phyloP scores from a whole-genome alignment of 2,329 filamentous ascomycete species.

The Aureobasidium sp. region DNA sequence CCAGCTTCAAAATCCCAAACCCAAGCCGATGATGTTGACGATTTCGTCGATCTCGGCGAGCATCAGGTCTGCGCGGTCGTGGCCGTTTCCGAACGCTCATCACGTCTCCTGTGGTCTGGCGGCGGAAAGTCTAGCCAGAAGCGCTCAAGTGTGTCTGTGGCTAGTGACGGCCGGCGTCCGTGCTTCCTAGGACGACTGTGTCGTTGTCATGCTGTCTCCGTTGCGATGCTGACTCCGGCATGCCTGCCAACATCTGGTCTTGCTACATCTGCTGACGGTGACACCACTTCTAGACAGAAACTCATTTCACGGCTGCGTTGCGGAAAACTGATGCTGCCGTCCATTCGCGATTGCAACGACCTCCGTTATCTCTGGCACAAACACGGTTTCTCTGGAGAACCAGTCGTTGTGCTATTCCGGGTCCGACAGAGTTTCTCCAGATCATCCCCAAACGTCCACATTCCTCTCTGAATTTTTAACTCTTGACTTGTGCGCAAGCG shows the following conservation, averaged over 20 bases:
- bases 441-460: slow-evolving; percentile 12
- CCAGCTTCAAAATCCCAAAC: slow-evolving; percentile 4
- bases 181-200: background rate
- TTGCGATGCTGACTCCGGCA: slow-evolving; percentile 13
- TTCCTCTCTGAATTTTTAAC: slow-evolving; percentile 3
- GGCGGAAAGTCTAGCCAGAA: slow-evolving; percentile 2
- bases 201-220: slow-evolving; percentile 11
- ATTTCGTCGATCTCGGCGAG: slow-evolving; percentile 6
- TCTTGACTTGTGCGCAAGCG: slow-evolving; percentile 13
- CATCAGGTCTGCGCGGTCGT: slow-evolving; percentile 4
- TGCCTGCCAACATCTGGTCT: slow-evolving; percentile 1
- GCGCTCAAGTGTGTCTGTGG: slow-evolving; percentile 5
- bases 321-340: background rate
- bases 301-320: background rate
- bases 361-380: background rate
- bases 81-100: slow-evolving; percentile 11
- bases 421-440: slow-evolving; percentile 12
- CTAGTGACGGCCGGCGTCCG: slow-evolving; percentile 5
- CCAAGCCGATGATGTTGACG: slow-evolving; percentile 1
- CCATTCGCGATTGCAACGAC: background rate
- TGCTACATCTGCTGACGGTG: slow-evolving; percentile 9
- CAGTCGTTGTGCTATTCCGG: slow-evolving; percentile 11
- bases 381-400: slow-evolving; percentile 9
- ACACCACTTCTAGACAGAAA: background rate
- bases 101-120: slow-evolving; percentile 5